These are phyloP conservation scores for Trematosphaeria pertusa DNA, from an alignment of 2,329 filamentous ascomycete species.

Conservation along the genomic window DNA sequence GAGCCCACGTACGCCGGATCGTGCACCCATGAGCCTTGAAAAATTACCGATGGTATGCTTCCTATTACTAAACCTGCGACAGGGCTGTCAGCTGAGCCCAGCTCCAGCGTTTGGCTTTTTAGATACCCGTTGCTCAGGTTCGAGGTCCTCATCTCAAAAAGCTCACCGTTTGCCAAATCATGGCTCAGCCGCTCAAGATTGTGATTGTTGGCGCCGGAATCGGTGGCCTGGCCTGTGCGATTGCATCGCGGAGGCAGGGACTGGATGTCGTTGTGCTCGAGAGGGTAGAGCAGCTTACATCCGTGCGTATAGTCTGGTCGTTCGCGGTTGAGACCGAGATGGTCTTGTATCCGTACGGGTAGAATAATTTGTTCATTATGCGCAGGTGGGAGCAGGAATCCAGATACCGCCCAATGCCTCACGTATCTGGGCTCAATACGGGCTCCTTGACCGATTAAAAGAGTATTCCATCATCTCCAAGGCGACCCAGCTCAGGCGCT, in stretches of 20 bases:
- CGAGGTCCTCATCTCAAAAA: too few species aligned
- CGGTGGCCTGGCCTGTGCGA: constrained; percentile 22
- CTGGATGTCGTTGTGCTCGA: constrained; percentile 17
- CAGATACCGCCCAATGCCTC: constrained; percentile 24
- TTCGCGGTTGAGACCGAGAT: too few species aligned
- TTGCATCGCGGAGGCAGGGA: constrained; percentile 11
- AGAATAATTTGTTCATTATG: too few species aligned
- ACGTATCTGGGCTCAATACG: constrained; percentile 15
- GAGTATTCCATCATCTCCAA: constrained; percentile 12
- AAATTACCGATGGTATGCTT: too few species aligned
- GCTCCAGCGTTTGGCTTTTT: too few species aligned
- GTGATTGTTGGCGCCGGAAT: constrained; percentile 22
- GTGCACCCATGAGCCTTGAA: too few species aligned
- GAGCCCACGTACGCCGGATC: too few species aligned
- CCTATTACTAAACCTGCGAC: too few species aligned
- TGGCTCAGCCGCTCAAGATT: neutral
- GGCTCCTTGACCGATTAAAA: constrained; percentile 14
- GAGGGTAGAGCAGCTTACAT: constrained; percentile 6
- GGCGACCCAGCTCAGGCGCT: constrained; percentile 10
- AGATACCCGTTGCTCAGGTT: too few species aligned
- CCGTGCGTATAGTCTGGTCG: constrained; percentile 7
- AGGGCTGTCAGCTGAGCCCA: too few species aligned
- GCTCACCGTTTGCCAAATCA: neutral
- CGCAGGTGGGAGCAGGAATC: constrained; percentile 23
- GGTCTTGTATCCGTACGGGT: too few species aligned